Base-by-base conservation (phyloP, 148 eudicot species). In the Oxyria digyna region DNA sequence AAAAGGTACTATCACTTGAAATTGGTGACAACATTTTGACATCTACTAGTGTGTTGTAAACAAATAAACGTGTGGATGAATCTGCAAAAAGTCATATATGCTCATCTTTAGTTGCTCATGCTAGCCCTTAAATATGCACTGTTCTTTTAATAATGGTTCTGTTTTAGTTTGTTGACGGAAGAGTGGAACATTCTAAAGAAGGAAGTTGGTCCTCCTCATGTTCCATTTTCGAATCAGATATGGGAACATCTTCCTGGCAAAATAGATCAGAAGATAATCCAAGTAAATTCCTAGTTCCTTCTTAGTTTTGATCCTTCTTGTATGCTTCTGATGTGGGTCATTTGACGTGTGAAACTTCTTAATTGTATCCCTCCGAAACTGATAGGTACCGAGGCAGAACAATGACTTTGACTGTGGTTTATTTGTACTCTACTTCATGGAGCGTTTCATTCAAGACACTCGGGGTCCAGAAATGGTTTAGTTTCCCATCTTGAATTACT, bases 321-420 rank as follows among this genome's bases (percentile, higher is more conserved):
- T 15, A 15, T 45, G 1, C n/a, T 14, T 45, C 17, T 45, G n/a
- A 45, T 45, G 4, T 17, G 50, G 20, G 50, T 45, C 6, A 46
- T 1, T 27, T 18, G 2, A 27, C 21, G 0, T 59, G n/a, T 59
- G 65, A 13, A 4, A 62, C 8, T 10, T 62, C 3, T 62, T n/a
- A 27, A 62, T 13, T 62, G 35, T 27, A 13, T 31, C 35, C 18
- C 18, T 62, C 31, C 8, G 41, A 67, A 37, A 48, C 62, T 46
- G 26, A 68, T 48, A 91, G 99, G 99, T 89, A 27, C 97, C 99
- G 4, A 86, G 85, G 48, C 99, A 91, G 84, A 83, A 77, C 38
- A 91, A 94, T 64, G 99, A 88, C 1, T 94, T 80, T 63, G 99
- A 94, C 67, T 94, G 97, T 69, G 99, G 99, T 48, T 81, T 84